Conservation (phyloP, 495 filamentous ascomycete species). For the Lentithecium fluviatile region DNA sequence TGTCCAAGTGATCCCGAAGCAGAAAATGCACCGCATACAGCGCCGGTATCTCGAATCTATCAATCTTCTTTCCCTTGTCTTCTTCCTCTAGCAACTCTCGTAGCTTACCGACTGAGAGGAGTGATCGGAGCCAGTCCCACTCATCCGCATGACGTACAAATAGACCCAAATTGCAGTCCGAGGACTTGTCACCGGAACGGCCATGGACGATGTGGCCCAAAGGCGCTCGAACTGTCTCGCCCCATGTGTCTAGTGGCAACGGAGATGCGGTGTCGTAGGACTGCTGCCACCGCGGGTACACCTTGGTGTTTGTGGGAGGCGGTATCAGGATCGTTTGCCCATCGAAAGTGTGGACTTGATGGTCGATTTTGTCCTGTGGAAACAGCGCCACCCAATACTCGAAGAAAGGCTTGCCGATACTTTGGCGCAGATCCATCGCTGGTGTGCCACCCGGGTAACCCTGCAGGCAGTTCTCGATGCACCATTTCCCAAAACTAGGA, state of each 20-base stretch:
- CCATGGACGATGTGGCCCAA: slow-evolving; percentile 52
- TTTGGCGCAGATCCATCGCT: slow-evolving; percentile 12
- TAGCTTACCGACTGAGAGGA: slow-evolving; percentile 7
- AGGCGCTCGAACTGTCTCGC: slow-evolving; percentile 45
- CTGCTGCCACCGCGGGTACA: slow-evolving; percentile 20
- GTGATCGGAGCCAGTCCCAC: slow-evolving; percentile 15
- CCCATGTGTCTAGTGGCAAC: slow-evolving; percentile 38
- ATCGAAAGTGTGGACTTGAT: slow-evolving; percentile 34
- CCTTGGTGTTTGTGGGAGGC: not conserved
- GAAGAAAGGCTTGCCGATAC: slow-evolving; percentile 33
- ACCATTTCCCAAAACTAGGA: too few relatives aligned
- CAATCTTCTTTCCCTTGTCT: slow-evolving; percentile 12
- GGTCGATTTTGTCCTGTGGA: slow-evolving; percentile 32
- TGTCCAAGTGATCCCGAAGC: slow-evolving; percentile 14
- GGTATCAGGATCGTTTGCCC: too few relatives aligned
- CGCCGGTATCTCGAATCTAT: slow-evolving; percentile 18
- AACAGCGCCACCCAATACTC: slow-evolving; percentile 39
- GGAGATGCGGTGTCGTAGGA: slow-evolving; percentile 39
- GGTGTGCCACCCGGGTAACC: too few relatives aligned
- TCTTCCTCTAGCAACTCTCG: slow-evolving; percentile 12
- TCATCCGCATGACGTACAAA: slow-evolving; percentile 18
- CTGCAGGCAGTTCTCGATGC: too few relatives aligned
- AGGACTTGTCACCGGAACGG: slow-evolving; percentile 53
- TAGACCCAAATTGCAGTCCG: slow-evolving; percentile 10
- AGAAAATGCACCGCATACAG: slow-evolving; percentile 16